Evolutionary conservation across 208 protist species (phyloP), one percentile per base, ranked within the genome.

Genomic region (Leishmania lainsoni): DNA sequence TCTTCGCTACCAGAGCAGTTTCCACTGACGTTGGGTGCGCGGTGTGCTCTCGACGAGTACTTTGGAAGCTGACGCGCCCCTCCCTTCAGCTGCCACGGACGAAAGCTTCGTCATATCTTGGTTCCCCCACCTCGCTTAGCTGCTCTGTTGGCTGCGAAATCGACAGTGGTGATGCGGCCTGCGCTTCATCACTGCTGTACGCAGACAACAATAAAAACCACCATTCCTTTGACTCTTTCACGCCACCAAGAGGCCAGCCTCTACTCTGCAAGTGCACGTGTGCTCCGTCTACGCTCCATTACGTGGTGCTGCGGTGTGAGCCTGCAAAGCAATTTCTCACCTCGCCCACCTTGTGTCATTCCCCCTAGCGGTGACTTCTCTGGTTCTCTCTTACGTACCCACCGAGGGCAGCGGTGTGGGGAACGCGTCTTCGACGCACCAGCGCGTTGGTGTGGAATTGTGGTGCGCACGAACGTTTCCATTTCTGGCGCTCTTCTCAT

Each of bases 1-100:
- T 52, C 26, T 17, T 35, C 29, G 9, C 22, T n/a, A 10, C 54
- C 22, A 45, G 39, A 42, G 17, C 5, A 75, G 20, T 16, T 54
- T n/a, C 14, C 52, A 29, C 42, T 63, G 39, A 9, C 29, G 5
- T 61, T 39, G 8, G n/a, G 39, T 26, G 42, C 61, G 29, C 22
- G 22, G 26, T 73, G 32, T 39, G 69, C 69, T 35, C 69, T 73
- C 45, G 42, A 73, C 16, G 54, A 81, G 73, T 81, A 78, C 72
- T 32, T 6, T 39, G 49, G 45, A 17, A 26, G 22, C 54, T 78
- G n/a, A 77, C 45, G 49, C 65, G 6, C 51, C 17, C 71, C 29
- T 32, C n/a, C 12, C 32, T 32, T 73, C 26, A 52, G 45, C 45
- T 51, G 8, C 35, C 3, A 26, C 20, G 22, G 48, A 32, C 0